A percentile compares a stretch with the other conserved stretches of the same genome.
Conservation (phyloP, 2,329 filamentous ascomycete genomes). For the Alternaria solani region DNA sequence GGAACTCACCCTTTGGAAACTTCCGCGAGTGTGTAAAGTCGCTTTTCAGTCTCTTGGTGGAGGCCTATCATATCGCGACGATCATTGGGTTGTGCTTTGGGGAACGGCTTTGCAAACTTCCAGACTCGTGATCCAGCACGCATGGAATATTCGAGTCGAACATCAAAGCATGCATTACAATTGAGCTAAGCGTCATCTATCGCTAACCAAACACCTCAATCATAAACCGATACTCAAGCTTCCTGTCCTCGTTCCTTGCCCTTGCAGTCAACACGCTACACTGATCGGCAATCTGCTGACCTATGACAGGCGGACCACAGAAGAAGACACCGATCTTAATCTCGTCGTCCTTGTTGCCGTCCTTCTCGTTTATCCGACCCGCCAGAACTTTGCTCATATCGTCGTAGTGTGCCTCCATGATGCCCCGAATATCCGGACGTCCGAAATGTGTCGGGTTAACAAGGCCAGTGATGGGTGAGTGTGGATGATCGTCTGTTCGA, state of each 20-base stretch:
- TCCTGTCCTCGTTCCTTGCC: conserved; percentile 61
- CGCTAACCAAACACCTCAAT: conserved; percentile 63
- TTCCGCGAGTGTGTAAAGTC: no score
- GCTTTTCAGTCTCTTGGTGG: no score
- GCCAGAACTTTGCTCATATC: conserved; percentile 56
- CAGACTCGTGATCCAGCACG: not conserved
- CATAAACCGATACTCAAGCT: conserved; percentile 65
- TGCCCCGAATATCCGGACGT: conserved; percentile 61
- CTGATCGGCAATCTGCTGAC: conserved; percentile 63
- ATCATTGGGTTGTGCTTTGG: no score
- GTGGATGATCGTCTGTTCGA: conserved; percentile 60
- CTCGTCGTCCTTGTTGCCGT: conserved; percentile 32
- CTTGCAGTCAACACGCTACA: conserved; percentile 61
- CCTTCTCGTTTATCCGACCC: conserved; percentile 28
- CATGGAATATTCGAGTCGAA: not conserved
- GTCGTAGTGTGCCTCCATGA: conserved; percentile 64
- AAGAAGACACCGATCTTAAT: conserved; percentile 65
- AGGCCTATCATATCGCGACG: no score
- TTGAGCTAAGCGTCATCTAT: not conserved
- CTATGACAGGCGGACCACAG: conserved; percentile 65
- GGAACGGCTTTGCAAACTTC: not conserved
- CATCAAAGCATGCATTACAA: not conserved
- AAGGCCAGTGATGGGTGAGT: conserved; percentile 63
- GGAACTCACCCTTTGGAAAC: not conserved
- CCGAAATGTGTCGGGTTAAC: conserved; percentile 64